These are phyloP conservation scores for Aphanomyces stellatus DNA, from an alignment of 352 stramenopile genomes.

Conservation along the genomic window DNA sequence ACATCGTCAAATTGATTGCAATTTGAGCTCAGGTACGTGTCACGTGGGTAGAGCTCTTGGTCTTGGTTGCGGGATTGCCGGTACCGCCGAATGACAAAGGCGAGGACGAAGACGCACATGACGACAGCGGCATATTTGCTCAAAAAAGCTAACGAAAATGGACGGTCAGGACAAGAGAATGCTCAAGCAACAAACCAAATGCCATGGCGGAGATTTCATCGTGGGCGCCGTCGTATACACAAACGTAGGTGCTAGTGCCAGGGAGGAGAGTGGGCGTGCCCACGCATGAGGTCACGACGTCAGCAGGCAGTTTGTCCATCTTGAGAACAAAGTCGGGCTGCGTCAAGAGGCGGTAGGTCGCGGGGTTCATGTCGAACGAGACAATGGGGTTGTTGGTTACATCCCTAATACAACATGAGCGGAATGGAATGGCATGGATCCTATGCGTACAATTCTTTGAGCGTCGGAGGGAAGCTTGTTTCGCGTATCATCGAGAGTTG, in stretches of 20 bases:
- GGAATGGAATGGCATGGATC: too few species aligned
- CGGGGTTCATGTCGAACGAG: not conserved
- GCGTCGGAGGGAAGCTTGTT: not conserved
- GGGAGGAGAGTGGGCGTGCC: not conserved
- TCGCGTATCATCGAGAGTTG: not conserved
- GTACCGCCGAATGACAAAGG: not conserved
- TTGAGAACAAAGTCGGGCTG: not conserved
- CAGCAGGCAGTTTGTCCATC: not conserved
- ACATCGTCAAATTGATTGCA: not conserved
- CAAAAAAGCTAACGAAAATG: not conserved
- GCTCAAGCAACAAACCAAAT: not conserved
- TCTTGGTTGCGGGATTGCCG: not conserved
- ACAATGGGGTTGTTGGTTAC: not conserved
- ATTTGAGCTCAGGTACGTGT: not conserved
- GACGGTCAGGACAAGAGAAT: not conserved
- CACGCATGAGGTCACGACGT: not conserved
- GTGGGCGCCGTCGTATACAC: not conserved
- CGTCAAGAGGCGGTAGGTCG: not conserved
- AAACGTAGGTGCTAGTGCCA: not conserved
- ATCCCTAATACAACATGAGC: too few species aligned
- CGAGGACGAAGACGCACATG: not conserved
- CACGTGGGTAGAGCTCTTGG: not conserved
- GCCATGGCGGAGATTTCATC: not conserved
- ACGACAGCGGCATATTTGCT: not conserved
- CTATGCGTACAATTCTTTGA: not conserved